phyloP scores from a whole-genome alignment of 192 early-diverging fungal genomes.

The Chytriomyces sp. region DNA sequence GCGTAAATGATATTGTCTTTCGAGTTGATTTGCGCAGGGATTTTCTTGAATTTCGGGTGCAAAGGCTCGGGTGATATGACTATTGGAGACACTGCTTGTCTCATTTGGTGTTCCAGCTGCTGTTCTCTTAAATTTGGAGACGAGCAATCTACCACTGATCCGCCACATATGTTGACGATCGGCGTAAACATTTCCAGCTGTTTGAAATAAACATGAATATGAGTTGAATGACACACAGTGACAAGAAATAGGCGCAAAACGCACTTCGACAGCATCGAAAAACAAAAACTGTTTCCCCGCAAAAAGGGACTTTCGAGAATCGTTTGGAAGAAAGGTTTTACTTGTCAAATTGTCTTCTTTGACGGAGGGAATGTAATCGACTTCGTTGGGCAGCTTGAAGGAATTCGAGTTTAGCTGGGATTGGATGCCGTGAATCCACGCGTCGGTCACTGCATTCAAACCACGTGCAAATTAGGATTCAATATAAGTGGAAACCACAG shows the following conservation, averaged over 20 bases:
- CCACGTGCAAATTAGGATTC: background rate
- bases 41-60: background rate
- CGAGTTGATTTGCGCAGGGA: slow-evolving; percentile 4
- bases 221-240: background rate
- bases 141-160: slow-evolving; percentile 12
- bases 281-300: slow-evolving; percentile 20
- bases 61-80: background rate
- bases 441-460: background rate
- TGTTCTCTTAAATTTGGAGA: background rate
- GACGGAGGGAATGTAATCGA: background rate
- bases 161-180: slow-evolving; percentile 5
- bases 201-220: background rate
- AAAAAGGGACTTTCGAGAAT: background rate
- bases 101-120: background rate
- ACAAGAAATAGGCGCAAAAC: background rate
- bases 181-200: slow-evolving; percentile 3
- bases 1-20: slow-evolving; percentile 28
- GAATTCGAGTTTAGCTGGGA: background rate
- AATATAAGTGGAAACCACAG: background rate
- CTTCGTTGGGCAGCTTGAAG: slow-evolving; percentile 17
- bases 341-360: slow-evolving; percentile 15
- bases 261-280: slow-evolving; percentile 11
- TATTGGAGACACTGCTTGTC: background rate
- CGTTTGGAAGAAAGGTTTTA: slow-evolving; percentile 12
- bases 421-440: background rate